Percentiles rank a stretch among this genome's conserved stretches.
Conservation (phyloP, 2,329 filamentous ascomycete species). For the Fusarium napiforme region DNA sequence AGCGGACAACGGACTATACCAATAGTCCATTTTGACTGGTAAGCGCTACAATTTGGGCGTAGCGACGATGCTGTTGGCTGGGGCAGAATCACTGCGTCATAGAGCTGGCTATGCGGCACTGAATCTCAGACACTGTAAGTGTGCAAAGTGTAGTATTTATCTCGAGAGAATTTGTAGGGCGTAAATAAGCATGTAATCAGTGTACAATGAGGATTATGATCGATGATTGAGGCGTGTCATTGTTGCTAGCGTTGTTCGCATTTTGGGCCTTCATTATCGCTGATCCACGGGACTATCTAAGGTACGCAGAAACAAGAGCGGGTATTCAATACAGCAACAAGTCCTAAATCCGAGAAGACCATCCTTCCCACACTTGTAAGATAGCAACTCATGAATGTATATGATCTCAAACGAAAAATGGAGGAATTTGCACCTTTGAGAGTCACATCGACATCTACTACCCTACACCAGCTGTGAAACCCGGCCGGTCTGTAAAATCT, state of each 20-base stretch:
- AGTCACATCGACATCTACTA: background rate
- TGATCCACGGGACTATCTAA: too few species aligned
- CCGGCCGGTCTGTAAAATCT: background rate
- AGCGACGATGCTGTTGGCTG: background rate
- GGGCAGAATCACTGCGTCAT: constrained; percentile 4
- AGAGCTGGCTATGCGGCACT: background rate
- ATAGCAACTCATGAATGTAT: background rate
- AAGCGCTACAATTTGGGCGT: background rate
- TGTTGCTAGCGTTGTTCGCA: background rate
- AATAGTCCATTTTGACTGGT: constrained; percentile 2
- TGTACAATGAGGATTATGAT: background rate
- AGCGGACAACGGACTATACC: constrained; percentile 13
- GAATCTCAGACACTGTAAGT: background rate
- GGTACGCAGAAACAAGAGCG: background rate
- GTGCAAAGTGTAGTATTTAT: background rate
- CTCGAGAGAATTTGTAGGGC: too few species aligned
- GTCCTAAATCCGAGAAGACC: too few species aligned
- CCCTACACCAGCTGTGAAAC: background rate
- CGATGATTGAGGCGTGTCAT: background rate
- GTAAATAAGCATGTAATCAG: background rate
- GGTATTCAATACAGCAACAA: background rate
- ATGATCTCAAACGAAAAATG: background rate
- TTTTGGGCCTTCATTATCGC: background rate
- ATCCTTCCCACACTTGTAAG: background rate
- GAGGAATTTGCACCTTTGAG: background rate